phyloP scores from a whole-genome alignment of 176 grass and related monocot species.

The Lolium perenne region DNA sequence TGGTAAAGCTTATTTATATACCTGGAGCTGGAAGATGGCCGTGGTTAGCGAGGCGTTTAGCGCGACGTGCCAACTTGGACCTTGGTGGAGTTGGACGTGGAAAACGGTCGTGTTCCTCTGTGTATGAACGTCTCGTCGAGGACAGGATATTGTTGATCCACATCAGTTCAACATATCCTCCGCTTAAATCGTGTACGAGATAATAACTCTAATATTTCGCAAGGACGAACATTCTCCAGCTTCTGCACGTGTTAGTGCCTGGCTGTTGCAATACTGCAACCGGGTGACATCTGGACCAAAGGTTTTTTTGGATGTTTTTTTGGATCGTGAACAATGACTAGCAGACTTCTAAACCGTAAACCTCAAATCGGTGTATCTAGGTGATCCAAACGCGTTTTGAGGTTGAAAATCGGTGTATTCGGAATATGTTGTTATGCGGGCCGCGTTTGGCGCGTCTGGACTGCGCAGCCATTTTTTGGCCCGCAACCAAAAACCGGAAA shows the following conservation, averaged over 20 bases:
- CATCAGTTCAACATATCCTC: constrained; percentile 21
- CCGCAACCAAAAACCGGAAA: too few relatives aligned
- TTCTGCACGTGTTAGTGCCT: background rate
- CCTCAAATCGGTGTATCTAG: too few relatives aligned
- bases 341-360: too few relatives aligned
- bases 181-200: background rate
- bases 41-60: background rate
- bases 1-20: constrained; percentile 40
- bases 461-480: too few relatives aligned
- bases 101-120: background rate
- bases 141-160: background rate
- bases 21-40: background rate
- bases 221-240: background rate
- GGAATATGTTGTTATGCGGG: too few relatives aligned
- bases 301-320: background rate
- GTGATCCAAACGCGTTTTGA: too few relatives aligned
- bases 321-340: too few relatives aligned
- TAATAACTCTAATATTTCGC: background rate
- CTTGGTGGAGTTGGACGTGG: background rate
- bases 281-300: background rate
- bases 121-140: background rate
- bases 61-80: constrained; percentile 36
- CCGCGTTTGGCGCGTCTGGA: too few relatives aligned
- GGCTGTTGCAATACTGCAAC: background rate
- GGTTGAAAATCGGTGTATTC: too few relatives aligned